Percentiles rank a stretch among this genome's conserved stretches.
These are phyloP conservation scores for Priceomyces medius DNA, from an alignment of 805 yeast species.

Conservation along the genomic window DNA sequence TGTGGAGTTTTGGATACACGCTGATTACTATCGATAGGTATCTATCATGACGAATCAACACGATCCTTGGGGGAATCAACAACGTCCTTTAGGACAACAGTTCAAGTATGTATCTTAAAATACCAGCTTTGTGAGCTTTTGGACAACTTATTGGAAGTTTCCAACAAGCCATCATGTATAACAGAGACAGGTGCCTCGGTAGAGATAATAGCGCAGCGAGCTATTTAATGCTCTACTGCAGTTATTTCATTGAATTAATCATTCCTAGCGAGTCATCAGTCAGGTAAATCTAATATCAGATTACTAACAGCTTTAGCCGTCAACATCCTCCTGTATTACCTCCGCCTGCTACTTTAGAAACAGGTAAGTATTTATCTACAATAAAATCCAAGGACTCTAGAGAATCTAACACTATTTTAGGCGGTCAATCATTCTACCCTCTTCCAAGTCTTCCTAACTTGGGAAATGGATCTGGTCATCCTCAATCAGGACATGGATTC, in stretches of 20 bases:
- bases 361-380: slow-evolving; percentile 37
- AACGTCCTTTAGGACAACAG: slow-evolving; percentile 41
- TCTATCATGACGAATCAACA: slow-evolving; percentile 37
- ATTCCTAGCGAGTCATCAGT: not conserved
- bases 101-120: slow-evolving; percentile 36
- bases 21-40: slow-evolving; percentile 5
- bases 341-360: slow-evolving; percentile 55
- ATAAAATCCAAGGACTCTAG: not conserved
- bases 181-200: not conserved
- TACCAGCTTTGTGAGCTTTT: not conserved
- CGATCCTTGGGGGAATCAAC: slow-evolving; percentile 44
- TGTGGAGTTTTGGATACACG: slow-evolving; percentile 3
- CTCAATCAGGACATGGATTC: slow-evolving; percentile 46
- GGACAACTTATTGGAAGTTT: not conserved
- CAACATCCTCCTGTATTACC: slow-evolving; percentile 61
- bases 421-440: slow-evolving; percentile 48
- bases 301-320: slow-evolving; percentile 44
- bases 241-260: not conserved
- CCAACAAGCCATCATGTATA: not conserved
- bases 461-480: slow-evolving; percentile 39
- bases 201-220: not conserved
- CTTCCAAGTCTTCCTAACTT: slow-evolving; percentile 53
- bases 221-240: not conserved
- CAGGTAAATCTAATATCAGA: not conserved
- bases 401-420: slow-evolving; percentile 23